phyloP scores from a whole-genome alignment of 2,329 filamentous ascomycete genomes.

The Penicillium hesseltinei region DNA sequence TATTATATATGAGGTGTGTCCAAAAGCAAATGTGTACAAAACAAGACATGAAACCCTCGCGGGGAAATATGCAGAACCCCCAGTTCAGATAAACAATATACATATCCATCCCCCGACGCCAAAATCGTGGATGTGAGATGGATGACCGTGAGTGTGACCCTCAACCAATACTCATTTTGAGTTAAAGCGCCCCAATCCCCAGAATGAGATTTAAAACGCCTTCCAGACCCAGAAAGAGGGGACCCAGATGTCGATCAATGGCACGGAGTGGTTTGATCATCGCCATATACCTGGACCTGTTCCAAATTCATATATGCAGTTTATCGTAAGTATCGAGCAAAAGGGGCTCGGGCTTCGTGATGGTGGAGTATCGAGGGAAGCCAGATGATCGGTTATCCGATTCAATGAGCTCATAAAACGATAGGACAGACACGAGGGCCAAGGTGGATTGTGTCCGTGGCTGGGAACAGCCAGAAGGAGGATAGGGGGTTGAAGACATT shows the following conservation, averaged over 20 bases:
- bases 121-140: constrained; percentile 1
- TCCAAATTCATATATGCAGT: constrained; percentile 8
- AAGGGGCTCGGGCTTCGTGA: constrained; percentile 5
- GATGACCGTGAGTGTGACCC: background rate
- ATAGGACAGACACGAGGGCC: constrained; percentile 13
- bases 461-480: background rate
- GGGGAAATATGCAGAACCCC: background rate
- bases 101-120: constrained; percentile 8
- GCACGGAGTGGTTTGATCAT: background rate
- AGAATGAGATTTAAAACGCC: constrained; percentile 1
- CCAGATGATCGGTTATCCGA: background rate
- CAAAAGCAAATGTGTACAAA: constrained; percentile 12
- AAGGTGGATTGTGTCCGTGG: constrained; percentile 9
- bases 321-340: constrained; percentile 7
- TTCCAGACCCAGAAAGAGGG: constrained; percentile 1
- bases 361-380: constrained; percentile 1
- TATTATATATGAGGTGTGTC: constrained; percentile 1
- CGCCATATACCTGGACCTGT: constrained; percentile 1
- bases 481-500: background rate
- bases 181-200: background rate
- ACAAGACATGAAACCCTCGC: constrained; percentile 4
- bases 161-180: background rate
- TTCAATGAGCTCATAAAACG: constrained; percentile 7
- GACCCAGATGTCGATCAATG: background rate
- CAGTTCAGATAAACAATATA: constrained; percentile 7